These are phyloP conservation scores for Ogataea ganodermae DNA, from an alignment of 805 yeast species.

Conservation along the genomic window DNA sequence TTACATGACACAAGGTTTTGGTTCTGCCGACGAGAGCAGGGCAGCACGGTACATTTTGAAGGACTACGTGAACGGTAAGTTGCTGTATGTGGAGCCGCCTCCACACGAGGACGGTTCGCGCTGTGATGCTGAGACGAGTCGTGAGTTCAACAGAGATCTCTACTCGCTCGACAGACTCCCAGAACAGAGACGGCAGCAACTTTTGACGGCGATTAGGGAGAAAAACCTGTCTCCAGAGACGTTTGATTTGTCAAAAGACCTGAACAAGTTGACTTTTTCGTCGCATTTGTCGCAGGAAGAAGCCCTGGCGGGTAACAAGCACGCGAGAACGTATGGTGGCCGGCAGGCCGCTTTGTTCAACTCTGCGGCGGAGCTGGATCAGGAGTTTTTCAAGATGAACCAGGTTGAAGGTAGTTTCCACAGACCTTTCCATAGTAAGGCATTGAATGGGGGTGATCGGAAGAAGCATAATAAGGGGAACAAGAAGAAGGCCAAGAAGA, in stretches of 20 bases:
- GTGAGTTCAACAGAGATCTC: slow-evolving; percentile 72
- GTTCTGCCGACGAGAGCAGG: slow-evolving; percentile 94
- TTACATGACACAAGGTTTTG: slow-evolving; percentile 95
- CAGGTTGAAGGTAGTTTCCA: slow-evolving; percentile 61
- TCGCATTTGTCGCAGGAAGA: slow-evolving; percentile 64
- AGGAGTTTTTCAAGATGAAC: slow-evolving; percentile 78
- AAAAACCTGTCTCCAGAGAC: slow-evolving; percentile 53
- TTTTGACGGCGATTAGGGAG: slow-evolving; percentile 59
- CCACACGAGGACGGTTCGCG: slow-evolving; percentile 67
- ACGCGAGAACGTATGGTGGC: slow-evolving; percentile 68
- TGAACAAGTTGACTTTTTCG: slow-evolving; percentile 74
- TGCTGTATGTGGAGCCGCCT: slow-evolving; percentile 85
- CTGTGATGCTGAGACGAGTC: slow-evolving; percentile 51
- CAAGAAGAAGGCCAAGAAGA: slow-evolving; percentile 26
- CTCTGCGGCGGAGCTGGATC: slow-evolving; percentile 81
- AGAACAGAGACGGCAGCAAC: slow-evolving; percentile 71
- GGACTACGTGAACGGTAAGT: slow-evolving; percentile 92
- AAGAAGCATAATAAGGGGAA: slow-evolving; percentile 71
- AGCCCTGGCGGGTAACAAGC: slow-evolving; percentile 42
- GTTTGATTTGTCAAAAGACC: slow-evolving; percentile 68
- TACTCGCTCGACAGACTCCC: slow-evolving; percentile 68
- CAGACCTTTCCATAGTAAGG: slow-evolving; percentile 70
- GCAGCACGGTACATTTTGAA: slow-evolving; percentile 90
- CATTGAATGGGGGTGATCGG: slow-evolving; percentile 57
- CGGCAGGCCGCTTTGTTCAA: slow-evolving; percentile 76